Evolutionary conservation across 257 asterid species (phyloP).

Genomic region (Thymus mandschuricus): DNA sequence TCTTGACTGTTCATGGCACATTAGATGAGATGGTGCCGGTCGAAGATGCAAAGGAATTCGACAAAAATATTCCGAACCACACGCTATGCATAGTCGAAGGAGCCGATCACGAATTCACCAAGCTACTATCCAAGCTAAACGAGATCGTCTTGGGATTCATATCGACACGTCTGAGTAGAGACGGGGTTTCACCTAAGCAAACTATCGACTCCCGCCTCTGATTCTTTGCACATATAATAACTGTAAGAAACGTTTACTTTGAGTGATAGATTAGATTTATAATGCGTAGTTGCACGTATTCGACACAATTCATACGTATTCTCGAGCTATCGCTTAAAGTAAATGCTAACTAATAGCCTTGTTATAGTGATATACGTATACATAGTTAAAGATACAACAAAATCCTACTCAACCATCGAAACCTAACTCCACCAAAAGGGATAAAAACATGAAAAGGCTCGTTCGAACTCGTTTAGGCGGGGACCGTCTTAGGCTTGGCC

Average conservation of each 20-base stretch:
- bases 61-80: slow-evolving; percentile 53
- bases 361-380: neutral
- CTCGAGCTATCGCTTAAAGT: too few species aligned
- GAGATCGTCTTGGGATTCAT: slow-evolving; percentile 64
- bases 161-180: slow-evolving; percentile 25
- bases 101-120: slow-evolving; percentile 86
- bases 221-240: neutral
- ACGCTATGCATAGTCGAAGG: slow-evolving; percentile 62
- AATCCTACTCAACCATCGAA: neutral
- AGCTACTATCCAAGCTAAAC: slow-evolving; percentile 54
- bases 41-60: slow-evolving; percentile 69
- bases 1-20: slow-evolving; percentile 74
- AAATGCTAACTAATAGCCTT: neutral
- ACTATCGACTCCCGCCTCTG: slow-evolving; percentile 47
- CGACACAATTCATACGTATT: too few species aligned
- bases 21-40: slow-evolving; percentile 74
- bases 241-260: neutral
- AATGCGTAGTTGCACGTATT: too few species aligned
- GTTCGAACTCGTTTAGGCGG: slow-evolving; percentile 43
- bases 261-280: neutral
- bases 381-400: slow-evolving; percentile 13
- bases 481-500: slow-evolving; percentile 72
- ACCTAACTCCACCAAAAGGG: slow-evolving; percentile 10
- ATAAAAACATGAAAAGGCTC: slow-evolving; percentile 3
- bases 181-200: slow-evolving; percentile 22